phyloP scores from a whole-genome alignment of 192 early-diverging fungal genomes.

The Linderina pennispora region DNA sequence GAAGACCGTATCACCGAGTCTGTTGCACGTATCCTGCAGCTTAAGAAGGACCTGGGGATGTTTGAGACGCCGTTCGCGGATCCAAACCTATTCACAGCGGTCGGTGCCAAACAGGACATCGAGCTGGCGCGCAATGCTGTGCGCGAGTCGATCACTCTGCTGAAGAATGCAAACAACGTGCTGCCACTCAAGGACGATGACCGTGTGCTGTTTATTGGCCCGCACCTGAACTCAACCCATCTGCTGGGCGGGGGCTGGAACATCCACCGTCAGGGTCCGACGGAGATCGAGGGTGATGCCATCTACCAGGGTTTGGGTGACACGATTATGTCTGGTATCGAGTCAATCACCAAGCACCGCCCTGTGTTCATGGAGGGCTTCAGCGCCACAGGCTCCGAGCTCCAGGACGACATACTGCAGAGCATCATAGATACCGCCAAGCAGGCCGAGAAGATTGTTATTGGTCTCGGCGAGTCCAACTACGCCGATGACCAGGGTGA shows the following conservation, averaged over 20 bases:
- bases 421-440: slow-evolving; percentile 13
- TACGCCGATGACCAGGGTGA: slow-evolving; percentile 5
- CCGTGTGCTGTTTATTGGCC: slow-evolving; percentile 52
- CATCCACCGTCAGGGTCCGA: slow-evolving; percentile 40
- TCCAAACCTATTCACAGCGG: slow-evolving; percentile 14
- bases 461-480: slow-evolving; percentile 23
- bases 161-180: slow-evolving; percentile 43
- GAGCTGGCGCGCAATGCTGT: slow-evolving; percentile 42
- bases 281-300: slow-evolving; percentile 2
- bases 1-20: slow-evolving; percentile 47
- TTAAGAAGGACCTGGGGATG: slow-evolving; percentile 59
- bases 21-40: slow-evolving; percentile 49
- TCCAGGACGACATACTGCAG: not conserved
- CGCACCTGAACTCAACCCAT: slow-evolving; percentile 49
- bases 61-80: slow-evolving; percentile 46
- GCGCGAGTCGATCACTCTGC: slow-evolving; percentile 53
- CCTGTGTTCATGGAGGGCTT: slow-evolving; percentile 17
- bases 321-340: slow-evolving; percentile 11
- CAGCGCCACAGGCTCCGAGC: not conserved
- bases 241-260: slow-evolving; percentile 52
- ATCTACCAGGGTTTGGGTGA: slow-evolving; percentile 25
- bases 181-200: slow-evolving; percentile 45
- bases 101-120: slow-evolving; percentile 46
- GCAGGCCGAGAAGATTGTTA: slow-evolving; percentile 31
- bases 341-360: not conserved